Base-by-base conservation (phyloP, 1,284 basidiomycete genomes). In the Coriolopsis trogii region DNA sequence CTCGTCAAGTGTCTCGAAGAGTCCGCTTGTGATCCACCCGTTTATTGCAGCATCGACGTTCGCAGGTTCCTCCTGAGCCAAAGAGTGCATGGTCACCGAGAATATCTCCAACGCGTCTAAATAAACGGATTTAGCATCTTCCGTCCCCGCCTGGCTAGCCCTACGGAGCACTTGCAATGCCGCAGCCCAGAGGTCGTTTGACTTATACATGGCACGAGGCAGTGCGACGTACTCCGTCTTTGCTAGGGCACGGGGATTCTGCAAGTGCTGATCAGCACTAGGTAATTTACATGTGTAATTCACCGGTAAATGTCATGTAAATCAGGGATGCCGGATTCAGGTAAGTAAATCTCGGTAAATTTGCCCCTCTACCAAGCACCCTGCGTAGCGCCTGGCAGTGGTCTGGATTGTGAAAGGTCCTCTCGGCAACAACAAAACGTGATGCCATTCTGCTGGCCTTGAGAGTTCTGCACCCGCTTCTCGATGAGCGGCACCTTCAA, bases 1-100 rank as follows among this genome's bases (percentile, higher is more conserved):
- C 12, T 45, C 42, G 26, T 51, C 49, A 9, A 51, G 42, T 18
- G 26, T 39, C 6, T 51, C 49, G 9, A 51, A 21, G 15, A 51
- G 24, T 13, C 49, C 49, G 2, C 42, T 38, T 5, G 29, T 28
- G 16, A 23, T 24, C 49, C 49, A 51, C 6, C 30, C 38, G 5
- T 25, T 23, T 5, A 45, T 23, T 25, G 46, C 12, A n/a, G 30
- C 42, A 20, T 51, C 37, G 3, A 30, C 49, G 12, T 20, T 34
- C 37, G 34, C 37, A 12, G 38, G 25, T 13, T 25, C 38, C 24
- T 41, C 49, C 31, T 36, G 25, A 15, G 37, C 21, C 8, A 46
- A 30, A 21, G 36, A 15, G 12, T 26, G 23, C 23, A 24, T 6
- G 18, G 23, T 31, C 8, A 21, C 29, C 3, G 38, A 40, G 25